Conservation (phyloP, 2,329 filamentous ascomycete genomes). For the Penicillium palitans region DNA sequence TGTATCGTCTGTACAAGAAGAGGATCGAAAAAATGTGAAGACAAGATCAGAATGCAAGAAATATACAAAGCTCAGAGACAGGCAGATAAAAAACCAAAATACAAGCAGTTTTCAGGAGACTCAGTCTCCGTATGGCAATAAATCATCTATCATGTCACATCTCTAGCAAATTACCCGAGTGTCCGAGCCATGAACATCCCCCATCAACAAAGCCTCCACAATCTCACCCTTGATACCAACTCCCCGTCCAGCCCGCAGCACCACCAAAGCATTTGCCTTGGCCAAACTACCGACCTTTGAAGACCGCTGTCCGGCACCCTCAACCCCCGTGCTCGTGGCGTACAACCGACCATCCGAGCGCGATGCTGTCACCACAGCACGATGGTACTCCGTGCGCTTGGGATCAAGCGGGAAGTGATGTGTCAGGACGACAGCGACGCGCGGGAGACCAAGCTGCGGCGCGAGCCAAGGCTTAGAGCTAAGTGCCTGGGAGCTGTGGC, state of each 20-base stretch:
- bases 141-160: constrained; percentile 10
- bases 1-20: background rate
- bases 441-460: constrained; percentile 66
- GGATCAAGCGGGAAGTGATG: constrained; percentile 74
- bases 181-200: constrained; percentile 41
- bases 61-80: constrained; percentile 3
- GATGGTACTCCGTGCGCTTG: constrained; percentile 83
- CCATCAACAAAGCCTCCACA: constrained; percentile 80
- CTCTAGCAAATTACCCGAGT: constrained; percentile 22
- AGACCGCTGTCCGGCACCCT: constrained; percentile 67
- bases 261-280: constrained; percentile 82
- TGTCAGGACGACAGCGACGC: constrained; percentile 67
- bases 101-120: constrained; percentile 9
- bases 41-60: background rate
- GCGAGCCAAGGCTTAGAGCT: constrained; percentile 44
- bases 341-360: constrained; percentile 64
- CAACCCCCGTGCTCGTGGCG: constrained; percentile 78
- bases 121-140: constrained; percentile 11
- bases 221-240: constrained; percentile 67
- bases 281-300: constrained; percentile 85
- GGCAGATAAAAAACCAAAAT: background rate
- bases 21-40: background rate
- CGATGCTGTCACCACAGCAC: constrained; percentile 69
- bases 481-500: constrained; percentile 24
- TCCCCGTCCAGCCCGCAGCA: constrained; percentile 52